A percentile compares a stretch with the other conserved stretches of the same genome.
These are phyloP conservation scores for Cryptomeria japonica DNA, from an alignment of 75 land plant genomes.

Conservation along the genomic window DNA sequence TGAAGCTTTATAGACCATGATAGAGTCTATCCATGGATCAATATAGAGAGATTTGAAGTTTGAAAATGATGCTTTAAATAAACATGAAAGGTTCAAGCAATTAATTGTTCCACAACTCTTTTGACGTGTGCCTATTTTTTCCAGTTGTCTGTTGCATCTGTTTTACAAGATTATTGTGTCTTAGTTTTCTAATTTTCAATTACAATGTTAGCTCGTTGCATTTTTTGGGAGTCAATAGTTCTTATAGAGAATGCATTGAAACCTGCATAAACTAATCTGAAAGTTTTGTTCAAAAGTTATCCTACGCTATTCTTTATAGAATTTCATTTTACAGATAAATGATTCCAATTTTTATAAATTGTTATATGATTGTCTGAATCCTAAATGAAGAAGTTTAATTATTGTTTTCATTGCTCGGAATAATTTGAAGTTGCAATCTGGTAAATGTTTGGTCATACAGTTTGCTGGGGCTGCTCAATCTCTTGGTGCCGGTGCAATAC, in stretches of 20 bases:
- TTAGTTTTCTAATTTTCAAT: neutral
- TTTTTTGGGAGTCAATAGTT: neutral
- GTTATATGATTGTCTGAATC: neutral
- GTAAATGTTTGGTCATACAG: slow-evolving; percentile 34
- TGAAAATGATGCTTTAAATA: neutral
- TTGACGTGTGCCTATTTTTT: neutral
- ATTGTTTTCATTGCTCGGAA: neutral
- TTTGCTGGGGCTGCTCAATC: slow-evolving; percentile 99
- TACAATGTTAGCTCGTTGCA: neutral
- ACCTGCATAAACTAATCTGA: neutral
- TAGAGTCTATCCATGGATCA: neutral
- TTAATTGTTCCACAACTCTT: neutral
- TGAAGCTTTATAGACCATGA: neutral
- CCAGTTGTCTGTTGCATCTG: neutral
- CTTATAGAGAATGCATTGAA: neutral
- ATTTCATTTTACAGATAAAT: neutral
- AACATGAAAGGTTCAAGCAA: neutral
- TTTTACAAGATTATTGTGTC: neutral
- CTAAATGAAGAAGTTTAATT: neutral
- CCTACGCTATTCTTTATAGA: neutral
- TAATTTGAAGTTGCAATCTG: slow-evolving; percentile 5
- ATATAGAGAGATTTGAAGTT: neutral
- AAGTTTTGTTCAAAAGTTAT: neutral
- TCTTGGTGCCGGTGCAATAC: slow-evolving; percentile 95
- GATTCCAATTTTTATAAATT: neutral